Evolutionary conservation across 177 flowering plant species (phyloP).

Genomic region (Vitis hybrid): DNA sequence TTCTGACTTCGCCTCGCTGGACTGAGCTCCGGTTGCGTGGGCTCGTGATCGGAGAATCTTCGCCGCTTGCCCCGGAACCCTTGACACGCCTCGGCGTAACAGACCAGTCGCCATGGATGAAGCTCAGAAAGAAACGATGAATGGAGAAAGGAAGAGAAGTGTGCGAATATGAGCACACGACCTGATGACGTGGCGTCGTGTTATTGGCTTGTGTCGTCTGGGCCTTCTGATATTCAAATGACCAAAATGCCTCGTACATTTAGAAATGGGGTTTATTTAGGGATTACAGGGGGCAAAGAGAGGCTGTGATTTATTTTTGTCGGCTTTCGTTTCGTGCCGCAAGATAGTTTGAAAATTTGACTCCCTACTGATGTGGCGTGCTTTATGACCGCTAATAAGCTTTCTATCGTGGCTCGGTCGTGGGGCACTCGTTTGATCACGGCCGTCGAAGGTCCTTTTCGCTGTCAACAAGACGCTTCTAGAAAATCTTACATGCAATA

Average conservation of each 20-base stretch:
- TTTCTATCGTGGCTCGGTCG: constrained; percentile 15
- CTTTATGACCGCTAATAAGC: constrained; percentile 6
- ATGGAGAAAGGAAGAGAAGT: not conserved
- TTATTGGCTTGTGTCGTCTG: too few species aligned
- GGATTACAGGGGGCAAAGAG: not conserved
- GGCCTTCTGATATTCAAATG: too few species aligned
- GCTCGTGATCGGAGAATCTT: constrained; percentile 18
- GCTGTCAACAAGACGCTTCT: not conserved
- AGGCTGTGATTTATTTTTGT: not conserved
- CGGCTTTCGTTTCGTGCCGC: constrained; percentile 6
- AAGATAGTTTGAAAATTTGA: not conserved
- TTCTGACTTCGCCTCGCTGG: constrained; percentile 38
- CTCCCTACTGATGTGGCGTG: constrained; percentile 20
- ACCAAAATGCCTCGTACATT: too few species aligned
- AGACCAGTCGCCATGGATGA: constrained; percentile 42
- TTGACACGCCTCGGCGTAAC: constrained; percentile 28
- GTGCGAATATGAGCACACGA: too few species aligned
- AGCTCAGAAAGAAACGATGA: not conserved
- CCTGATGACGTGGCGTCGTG: too few species aligned
- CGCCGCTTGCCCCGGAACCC: constrained; percentile 16
- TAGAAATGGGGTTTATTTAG: not conserved
- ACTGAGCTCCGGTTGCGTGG: constrained; percentile 32
- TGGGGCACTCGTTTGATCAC: constrained; percentile 12
- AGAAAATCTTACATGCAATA: not conserved
- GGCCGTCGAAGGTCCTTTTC: too few species aligned